Evolutionary conservation across 495 filamentous ascomycete genomes (phyloP), one percentile per base, ranked within the genome.

Genomic region (Neurospora terricola): DNA sequence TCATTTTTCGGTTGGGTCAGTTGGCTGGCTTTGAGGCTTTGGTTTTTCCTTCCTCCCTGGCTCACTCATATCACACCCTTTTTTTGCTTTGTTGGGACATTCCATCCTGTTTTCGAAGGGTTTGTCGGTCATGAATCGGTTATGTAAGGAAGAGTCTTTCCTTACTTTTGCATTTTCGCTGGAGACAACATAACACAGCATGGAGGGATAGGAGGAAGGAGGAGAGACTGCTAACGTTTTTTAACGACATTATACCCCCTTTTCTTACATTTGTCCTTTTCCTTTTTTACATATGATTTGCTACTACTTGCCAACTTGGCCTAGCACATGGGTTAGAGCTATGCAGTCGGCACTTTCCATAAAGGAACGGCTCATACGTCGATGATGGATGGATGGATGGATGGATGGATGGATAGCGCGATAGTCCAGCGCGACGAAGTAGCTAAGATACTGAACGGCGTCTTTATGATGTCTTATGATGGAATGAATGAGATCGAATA

Each of bases 191-290:
- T 59, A 48, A 8, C 43, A 59, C 48, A 59, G 5, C 48, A 59
- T 66, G 54, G 54, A 34, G 3, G 23, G 30, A 66, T 34, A 7
- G 7, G 54, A 66, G 27, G 27, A 7, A 54, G 45, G 54, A 62
- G 54, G 54, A 66, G 43, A 62, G 54, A 66, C 6, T 66, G 54
- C 54, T 66, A 66, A 36, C 54, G 54, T 34, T 66, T 66, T 62
- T 66, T 34, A 36, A 66, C 54, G 54, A 66, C 14, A 66, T 66
- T 66, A 66, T 66, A 66, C 74, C 75, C 73, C 73, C 70, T 77
- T 78, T 73, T 79, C 76, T 77, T 78, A 81, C 75, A 73, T 6
- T 62, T 73, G 36, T 30, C n/a, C 75, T 75, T 72, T 74, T 77
- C 72, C 73, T 38, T 70, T 72, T 73, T 79, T 75, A 45, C 38